A percentile compares a stretch with the other conserved stretches of the same genome.
Conservation (phyloP, 768 basidiomycete species). For the Piloderma croceum region DNA sequence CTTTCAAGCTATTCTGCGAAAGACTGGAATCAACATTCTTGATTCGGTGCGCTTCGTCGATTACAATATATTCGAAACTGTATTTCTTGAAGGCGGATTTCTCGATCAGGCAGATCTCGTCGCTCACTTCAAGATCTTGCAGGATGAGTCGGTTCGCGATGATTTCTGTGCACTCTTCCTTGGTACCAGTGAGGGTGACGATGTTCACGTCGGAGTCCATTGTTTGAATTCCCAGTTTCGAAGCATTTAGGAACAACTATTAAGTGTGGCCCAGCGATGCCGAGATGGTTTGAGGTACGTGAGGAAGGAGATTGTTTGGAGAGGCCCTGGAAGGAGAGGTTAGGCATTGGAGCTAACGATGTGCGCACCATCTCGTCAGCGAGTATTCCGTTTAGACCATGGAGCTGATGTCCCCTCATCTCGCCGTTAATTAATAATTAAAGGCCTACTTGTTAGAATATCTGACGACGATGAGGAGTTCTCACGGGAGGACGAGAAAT, state of each 20-base stretch:
- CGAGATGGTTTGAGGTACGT: slow-evolving; percentile 86
- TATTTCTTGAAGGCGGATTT: slow-evolving; percentile 87
- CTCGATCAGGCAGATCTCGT: slow-evolving; percentile 95
- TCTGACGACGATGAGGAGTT: no score
- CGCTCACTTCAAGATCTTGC: slow-evolving; percentile 89
- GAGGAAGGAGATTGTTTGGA: slow-evolving; percentile 97
- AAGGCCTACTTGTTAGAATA: no score
- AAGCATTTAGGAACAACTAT: slow-evolving; percentile 93
- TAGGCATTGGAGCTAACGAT: slow-evolving; percentile 1
- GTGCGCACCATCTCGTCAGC: slow-evolving; percentile 86
- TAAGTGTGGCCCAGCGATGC: slow-evolving; percentile 80
- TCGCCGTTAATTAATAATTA: no score
- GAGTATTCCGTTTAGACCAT: slow-evolving; percentile 93
- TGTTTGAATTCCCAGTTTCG: slow-evolving; percentile 97
- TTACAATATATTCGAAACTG: no score
- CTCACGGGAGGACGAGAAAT: no score
- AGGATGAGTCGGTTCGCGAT: slow-evolving; percentile 76
- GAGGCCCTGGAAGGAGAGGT: slow-evolving; percentile 63
- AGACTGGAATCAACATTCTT: no score
- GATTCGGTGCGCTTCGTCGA: no score
- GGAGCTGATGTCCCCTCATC: slow-evolving; percentile 95
- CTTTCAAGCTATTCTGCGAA: no score
- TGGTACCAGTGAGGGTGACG: slow-evolving; percentile 76
- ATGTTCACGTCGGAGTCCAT: slow-evolving; percentile 91
- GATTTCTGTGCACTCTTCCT: slow-evolving; percentile 89